These are phyloP conservation scores for Agaricus sinodeliciosus DNA, from an alignment of 768 basidiomycete species.

Conservation along the genomic window DNA sequence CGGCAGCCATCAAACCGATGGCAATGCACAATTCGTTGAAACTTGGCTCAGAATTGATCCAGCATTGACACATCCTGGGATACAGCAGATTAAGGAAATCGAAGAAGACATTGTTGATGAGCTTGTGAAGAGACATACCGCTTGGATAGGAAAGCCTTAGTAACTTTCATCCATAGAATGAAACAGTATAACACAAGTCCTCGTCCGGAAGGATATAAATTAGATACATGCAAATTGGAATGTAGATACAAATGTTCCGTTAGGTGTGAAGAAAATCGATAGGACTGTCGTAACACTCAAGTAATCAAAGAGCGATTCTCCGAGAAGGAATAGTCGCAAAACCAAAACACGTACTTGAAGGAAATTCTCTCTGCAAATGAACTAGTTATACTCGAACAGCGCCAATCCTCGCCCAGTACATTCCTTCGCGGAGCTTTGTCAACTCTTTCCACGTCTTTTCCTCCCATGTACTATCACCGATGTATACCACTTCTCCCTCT, in stretches of 20 bases:
- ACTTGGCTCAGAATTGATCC: slow-evolving; percentile 60
- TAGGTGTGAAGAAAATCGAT: neutral
- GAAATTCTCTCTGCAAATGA: neutral
- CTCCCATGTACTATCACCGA: slow-evolving; percentile 75
- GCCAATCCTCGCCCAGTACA: slow-evolving; percentile 84
- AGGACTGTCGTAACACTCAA: neutral
- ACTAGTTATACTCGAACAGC: slow-evolving; percentile 15
- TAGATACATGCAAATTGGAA: slow-evolving; percentile 8
- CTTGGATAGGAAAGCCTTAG: slow-evolving; percentile 49
- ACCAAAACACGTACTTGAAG: neutral
- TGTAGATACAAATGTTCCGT: slow-evolving; percentile 1
- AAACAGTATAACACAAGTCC: neutral
- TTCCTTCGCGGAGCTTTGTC: slow-evolving; percentile 64
- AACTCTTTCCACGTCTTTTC: slow-evolving; percentile 83
- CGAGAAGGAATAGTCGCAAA: neutral
- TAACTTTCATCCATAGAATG: neutral
- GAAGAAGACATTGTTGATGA: slow-evolving; percentile 86
- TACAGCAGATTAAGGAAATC: slow-evolving; percentile 63
- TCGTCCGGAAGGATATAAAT: neutral
- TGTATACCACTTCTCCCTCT: slow-evolving; percentile 30
- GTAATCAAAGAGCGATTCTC: neutral
- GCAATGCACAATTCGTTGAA: slow-evolving; percentile 36
- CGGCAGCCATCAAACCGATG: slow-evolving; percentile 13
- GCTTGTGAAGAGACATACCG: slow-evolving; percentile 64
- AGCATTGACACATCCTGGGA: slow-evolving; percentile 24